Evolutionary conservation across 129 eudicot species (phyloP).

Genomic region (Heracleum sosnowskyi): DNA sequence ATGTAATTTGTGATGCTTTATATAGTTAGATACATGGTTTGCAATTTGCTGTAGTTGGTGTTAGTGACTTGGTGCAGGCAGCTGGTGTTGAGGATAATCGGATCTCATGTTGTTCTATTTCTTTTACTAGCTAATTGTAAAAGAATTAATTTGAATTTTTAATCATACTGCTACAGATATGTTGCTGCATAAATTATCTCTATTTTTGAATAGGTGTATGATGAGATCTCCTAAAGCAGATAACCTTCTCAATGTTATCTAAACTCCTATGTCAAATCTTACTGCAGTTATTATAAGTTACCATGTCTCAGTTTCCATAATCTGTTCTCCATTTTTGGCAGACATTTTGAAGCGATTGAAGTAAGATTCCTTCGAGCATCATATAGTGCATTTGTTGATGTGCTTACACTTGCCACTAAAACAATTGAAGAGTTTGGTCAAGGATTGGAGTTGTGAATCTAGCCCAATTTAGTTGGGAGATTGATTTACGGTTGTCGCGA

Average conservation of each 20-base stretch:
- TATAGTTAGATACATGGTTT: too few species aligned
- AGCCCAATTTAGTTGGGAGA: not conserved
- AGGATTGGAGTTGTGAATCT: slow-evolving; percentile 12
- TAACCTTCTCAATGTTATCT: not conserved
- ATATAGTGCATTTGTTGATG: slow-evolving; percentile 71
- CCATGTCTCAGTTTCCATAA: not conserved
- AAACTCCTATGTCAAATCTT: not conserved
- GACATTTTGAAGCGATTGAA: slow-evolving; percentile 78
- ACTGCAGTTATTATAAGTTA: not conserved
- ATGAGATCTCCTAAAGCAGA: not conserved
- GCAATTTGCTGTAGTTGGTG: too few species aligned
- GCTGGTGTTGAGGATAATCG: too few species aligned
- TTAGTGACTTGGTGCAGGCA: too few species aligned
- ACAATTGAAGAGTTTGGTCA: slow-evolving; percentile 72
- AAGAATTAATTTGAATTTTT: too few species aligned
- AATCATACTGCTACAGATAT: too few species aligned
- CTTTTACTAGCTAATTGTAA: too few species aligned
- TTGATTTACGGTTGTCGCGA: not conserved
- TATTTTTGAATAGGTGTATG: not conserved
- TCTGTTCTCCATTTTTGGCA: slow-evolving; percentile 14
- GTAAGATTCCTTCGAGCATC: slow-evolving; percentile 93
- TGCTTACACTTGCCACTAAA: slow-evolving; percentile 51
- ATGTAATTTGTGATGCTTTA: too few species aligned
- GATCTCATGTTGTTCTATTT: too few species aligned
- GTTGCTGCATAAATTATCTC: not conserved